Percentiles rank a stretch among this genome's conserved stretches.
These are phyloP conservation scores for Suhomyces faveliae DNA, from an alignment of 805 yeast species.

Conservation along the genomic window DNA sequence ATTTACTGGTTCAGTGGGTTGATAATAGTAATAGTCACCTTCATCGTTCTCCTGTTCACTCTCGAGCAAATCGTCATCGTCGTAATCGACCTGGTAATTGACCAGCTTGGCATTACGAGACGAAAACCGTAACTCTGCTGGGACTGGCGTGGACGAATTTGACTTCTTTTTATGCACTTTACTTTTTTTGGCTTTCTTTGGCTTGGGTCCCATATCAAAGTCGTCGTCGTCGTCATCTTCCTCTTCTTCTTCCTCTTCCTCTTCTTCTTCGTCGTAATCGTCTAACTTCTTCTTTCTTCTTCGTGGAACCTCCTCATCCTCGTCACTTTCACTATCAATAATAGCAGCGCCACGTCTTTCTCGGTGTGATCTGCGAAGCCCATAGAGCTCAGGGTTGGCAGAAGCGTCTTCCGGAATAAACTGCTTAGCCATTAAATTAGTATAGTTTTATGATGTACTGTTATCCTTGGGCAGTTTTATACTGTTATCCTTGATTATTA, in stretches of 20 bases:
- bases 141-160: constrained; percentile 8
- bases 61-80: constrained; percentile 54
- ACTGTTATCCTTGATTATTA: too few species aligned
- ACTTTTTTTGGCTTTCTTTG: constrained; percentile 11
- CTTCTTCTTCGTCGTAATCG: constrained; percentile 19
- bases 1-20: constrained; percentile 32
- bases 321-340: constrained; percentile 37
- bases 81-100: constrained; percentile 73
- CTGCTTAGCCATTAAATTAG: constrained; percentile 24
- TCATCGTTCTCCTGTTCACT: constrained; percentile 26
- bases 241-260: constrained; percentile 17
- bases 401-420: constrained; percentile 53
- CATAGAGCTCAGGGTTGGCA: constrained; percentile 78
- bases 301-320: constrained; percentile 23
- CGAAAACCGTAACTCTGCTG: constrained; percentile 69
- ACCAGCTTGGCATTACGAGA: constrained; percentile 67
- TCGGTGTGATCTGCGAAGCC: constrained; percentile 73
- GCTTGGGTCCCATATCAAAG: constrained; percentile 22
- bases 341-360: constrained; percentile 43
- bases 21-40: constrained; percentile 33
- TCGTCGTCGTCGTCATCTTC: constrained; percentile 23
- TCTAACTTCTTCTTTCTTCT: constrained; percentile 12
- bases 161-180: background rate
- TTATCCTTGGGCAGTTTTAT: background rate
- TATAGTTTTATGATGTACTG: background rate